Evolutionary conservation across 2,329 filamentous ascomycete species (phyloP), one percentile per base, ranked within the genome.

Genomic region (Trichoderma sp.): DNA sequence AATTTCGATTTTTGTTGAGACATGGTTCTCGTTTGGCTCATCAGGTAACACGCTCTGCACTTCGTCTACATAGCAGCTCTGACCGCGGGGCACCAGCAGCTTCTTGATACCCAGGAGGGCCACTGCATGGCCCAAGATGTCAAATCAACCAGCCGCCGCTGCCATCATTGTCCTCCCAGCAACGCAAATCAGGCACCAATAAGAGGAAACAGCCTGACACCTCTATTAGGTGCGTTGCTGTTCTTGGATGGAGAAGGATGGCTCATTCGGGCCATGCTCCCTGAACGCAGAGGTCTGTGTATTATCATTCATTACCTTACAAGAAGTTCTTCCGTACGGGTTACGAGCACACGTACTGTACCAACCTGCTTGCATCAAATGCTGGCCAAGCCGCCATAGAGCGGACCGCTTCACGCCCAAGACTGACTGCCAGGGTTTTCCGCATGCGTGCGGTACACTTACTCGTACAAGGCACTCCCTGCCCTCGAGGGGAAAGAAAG

Each of bases 211-310:
- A 39, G 34, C 48, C 21, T 62, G 39, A n/a, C 26, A 26, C 19
- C 45, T n/a, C 50, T 47, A 63, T 30, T 55, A 55, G 63, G 63
- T 65, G 45, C 21, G 41, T 65, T 65, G 51, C 63, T 61, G 50
- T 55, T 65, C 57, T 65, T 44, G 63, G 63, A 65, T 30, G 21
- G 17, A 44, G 63, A n/a, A 28, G 54, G 41, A 34, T 59, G 58
- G 58, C 47, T 61, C 39, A 44, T 45, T 52, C 24, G 39, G 58
- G 30, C 34, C 24, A 61, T n/a, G n/a, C 58, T 52, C 12, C 34
- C 3, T 5, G 34, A 9, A 3, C 10, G 10, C 14, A 3, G 34
- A 39, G 12, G 10, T 34, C 7, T 34, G 30, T 2, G 30, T 34
- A 10, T 14, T 39, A 39, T n/a, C n/a, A n/a, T n/a, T n/a, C n/a